Evolutionary conservation across 2,329 filamentous ascomycete species (phyloP), one percentile per base, ranked within the genome.

Genomic region (Beauveria pseudobassiana): DNA sequence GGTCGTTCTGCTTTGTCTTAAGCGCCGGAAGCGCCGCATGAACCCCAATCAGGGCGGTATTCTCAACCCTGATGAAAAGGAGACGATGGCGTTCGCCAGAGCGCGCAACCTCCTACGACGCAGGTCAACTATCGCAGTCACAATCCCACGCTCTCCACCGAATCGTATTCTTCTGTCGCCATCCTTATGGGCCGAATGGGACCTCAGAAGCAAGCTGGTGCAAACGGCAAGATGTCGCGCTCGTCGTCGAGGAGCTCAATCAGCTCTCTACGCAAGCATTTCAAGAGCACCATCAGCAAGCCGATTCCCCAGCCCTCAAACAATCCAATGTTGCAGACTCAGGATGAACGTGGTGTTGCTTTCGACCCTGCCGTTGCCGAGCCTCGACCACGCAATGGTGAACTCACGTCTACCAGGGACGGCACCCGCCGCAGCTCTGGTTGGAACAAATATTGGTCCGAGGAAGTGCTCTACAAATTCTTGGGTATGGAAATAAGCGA

Each of bases 381-480:
- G 70, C 76, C 76, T 62, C 76, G 73, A 61, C 70, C 71, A 64
- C 71, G 69, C 64, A 71, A 69, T 49, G 68, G 64, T n/a, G 50
- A 22, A 63, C 75, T 61, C 63, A 66, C 64, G 64, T 74, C 70
- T 59, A 68, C 64, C 64, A 74, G 80, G 55, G 79, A 77, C 54
- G 75, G 74, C 50, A 75, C 78, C 22, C 80, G 85, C 61, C 80
- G 84, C 69, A 90, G 87, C 67, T 90, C 87, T 3, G 87, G 87
- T 53, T 91, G 88, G 88, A 90, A 90, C 72, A 78, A 84, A 59
- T 91, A 91, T 74, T 91, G 89, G 83, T 89, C 87, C 16, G 87
- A 56, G 88, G 88, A 59, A 89, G 87, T 66, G 82, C 86, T 8
- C 75, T 87, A 61, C 87, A 87, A 68, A 82, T 88, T 26, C 77